A percentile compares a stretch with the other conserved stretches of the same genome.
Evolutionary conservation across 306 rosid genomes (phyloP).

Genomic region (Carpinus fangiana): DNA sequence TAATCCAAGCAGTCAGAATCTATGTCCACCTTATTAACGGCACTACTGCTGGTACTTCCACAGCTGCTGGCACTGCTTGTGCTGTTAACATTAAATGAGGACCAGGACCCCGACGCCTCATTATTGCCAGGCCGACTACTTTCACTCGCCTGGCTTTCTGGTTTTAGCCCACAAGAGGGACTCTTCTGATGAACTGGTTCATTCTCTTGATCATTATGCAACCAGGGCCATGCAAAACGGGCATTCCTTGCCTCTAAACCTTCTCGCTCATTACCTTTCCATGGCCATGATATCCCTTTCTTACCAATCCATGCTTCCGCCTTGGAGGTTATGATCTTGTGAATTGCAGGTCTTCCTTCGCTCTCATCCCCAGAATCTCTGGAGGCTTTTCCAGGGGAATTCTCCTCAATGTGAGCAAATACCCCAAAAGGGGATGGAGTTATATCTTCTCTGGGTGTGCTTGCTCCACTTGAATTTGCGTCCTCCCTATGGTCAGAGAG

Average conservation of each 20-base stretch:
- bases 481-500: slow-evolving; percentile 72
- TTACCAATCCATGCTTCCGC: slow-evolving; percentile 91
- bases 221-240: slow-evolving; percentile 57
- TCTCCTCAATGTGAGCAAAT: slow-evolving; percentile 58
- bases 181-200: slow-evolving; percentile 47
- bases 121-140: slow-evolving; percentile 51
- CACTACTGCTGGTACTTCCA: slow-evolving; percentile 83
- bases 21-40: slow-evolving; percentile 69
- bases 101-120: slow-evolving; percentile 82
- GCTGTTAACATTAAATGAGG: slow-evolving; percentile 81
- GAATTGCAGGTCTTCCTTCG: slow-evolving; percentile 67
- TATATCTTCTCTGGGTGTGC: slow-evolving; percentile 86
- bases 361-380: slow-evolving; percentile 69
- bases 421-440: slow-evolving; percentile 56
- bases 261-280: slow-evolving; percentile 77
- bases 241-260: slow-evolving; percentile 51
- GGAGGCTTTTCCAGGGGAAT: slow-evolving; percentile 49
- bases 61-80: slow-evolving; percentile 96
- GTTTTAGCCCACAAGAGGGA: slow-evolving; percentile 42
- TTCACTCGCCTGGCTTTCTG: slow-evolving; percentile 58
- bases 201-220: slow-evolving; percentile 68
- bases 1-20: slow-evolving; percentile 90
- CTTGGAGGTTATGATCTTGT: slow-evolving; percentile 61
- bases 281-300: slow-evolving; percentile 87
- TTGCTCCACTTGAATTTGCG: slow-evolving; percentile 90